Conservation (phyloP, 2,329 filamentous ascomycete genomes). For the Diaporthe eres region DNA sequence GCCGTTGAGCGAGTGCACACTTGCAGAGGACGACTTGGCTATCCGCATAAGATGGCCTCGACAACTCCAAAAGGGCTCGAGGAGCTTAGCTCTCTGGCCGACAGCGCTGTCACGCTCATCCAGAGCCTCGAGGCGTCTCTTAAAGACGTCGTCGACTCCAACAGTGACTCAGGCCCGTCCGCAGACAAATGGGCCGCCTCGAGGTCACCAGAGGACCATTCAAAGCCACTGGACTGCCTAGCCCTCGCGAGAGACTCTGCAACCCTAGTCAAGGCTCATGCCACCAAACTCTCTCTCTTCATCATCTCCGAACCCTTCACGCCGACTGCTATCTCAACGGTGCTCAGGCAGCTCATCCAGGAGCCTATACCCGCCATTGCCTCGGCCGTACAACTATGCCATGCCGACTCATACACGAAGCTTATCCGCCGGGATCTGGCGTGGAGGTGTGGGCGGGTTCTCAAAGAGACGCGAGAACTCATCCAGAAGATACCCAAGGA, state of each 20-base stretch:
- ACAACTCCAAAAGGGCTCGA: constrained; percentile 41
- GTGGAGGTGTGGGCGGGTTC: constrained; percentile 68
- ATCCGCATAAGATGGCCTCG: constrained; percentile 21
- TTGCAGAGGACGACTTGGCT: not conserved
- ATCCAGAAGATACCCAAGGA: constrained; percentile 72
- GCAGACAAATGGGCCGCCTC: constrained; percentile 38
- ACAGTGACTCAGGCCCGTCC: constrained; percentile 36
- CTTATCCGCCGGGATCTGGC: constrained; percentile 76
- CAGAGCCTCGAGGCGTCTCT: constrained; percentile 41
- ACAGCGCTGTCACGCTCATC: constrained; percentile 46
- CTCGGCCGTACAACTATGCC: constrained; percentile 77
- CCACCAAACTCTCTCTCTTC: constrained; percentile 89
- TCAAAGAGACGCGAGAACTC: constrained; percentile 75
- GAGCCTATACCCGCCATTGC: constrained; percentile 83
- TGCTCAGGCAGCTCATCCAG: constrained; percentile 80
- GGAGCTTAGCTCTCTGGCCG: constrained; percentile 44
- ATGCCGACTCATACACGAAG: constrained; percentile 71
- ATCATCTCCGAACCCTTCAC: constrained; percentile 91
- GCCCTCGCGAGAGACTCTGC: constrained; percentile 80
- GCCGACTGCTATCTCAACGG: constrained; percentile 77
- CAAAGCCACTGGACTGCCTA: constrained; percentile 66
- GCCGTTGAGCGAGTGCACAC: not conserved
- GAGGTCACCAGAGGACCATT: constrained; percentile 39
- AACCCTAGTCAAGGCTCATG: constrained; percentile 82
- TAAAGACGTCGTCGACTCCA: constrained; percentile 40